Evolutionary conservation across 1,284 basidiomycete species (phyloP).

Genomic region (Cutaneotrichosporon sp.): DNA sequence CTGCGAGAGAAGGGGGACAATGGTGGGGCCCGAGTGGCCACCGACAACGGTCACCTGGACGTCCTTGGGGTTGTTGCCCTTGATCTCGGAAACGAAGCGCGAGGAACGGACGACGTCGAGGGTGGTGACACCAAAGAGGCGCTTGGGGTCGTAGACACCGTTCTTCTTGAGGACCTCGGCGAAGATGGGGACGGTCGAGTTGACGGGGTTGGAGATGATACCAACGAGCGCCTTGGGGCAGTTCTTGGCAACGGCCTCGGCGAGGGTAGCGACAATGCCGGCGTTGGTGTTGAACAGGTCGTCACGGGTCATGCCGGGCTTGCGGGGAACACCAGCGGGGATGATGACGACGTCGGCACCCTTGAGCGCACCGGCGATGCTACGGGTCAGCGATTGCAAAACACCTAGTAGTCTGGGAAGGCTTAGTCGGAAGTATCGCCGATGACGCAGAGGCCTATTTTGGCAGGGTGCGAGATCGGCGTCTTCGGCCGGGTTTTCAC

Average conservation of each 20-base stretch:
- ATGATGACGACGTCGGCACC: constrained; percentile 91
- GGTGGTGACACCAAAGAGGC: constrained; percentile 95
- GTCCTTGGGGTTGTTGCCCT: constrained; percentile 63
- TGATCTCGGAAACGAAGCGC: constrained; percentile 84
- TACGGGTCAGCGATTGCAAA: constrained; percentile 39
- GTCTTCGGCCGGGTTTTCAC: constrained; percentile 4
- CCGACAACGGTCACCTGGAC: constrained; percentile 81
- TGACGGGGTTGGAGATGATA: constrained; percentile 95
- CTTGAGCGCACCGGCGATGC: constrained; percentile 76
- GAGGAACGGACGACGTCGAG: constrained; percentile 96
- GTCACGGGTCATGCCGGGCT: constrained; percentile 70
- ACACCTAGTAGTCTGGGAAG: neutral
- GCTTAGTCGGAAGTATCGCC: neutral
- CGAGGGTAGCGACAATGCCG: constrained; percentile 91
- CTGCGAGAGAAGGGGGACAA: constrained; percentile 94
- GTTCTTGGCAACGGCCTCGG: constrained; percentile 77
- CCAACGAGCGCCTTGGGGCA: constrained; percentile 91
- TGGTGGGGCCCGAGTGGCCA: constrained; percentile 94
- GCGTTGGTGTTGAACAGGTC: constrained; percentile 71
- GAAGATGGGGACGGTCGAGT: constrained; percentile 96
- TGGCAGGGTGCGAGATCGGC: constrained; percentile 2
- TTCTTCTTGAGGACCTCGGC: constrained; percentile 93
- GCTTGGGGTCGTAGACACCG: constrained; percentile 86
- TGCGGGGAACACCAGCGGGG: constrained; percentile 95
- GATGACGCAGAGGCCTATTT: constrained; percentile 1